Conservation (phyloP, 2,329 filamentous ascomycete genomes). For the Calonectria ilicicola region DNA sequence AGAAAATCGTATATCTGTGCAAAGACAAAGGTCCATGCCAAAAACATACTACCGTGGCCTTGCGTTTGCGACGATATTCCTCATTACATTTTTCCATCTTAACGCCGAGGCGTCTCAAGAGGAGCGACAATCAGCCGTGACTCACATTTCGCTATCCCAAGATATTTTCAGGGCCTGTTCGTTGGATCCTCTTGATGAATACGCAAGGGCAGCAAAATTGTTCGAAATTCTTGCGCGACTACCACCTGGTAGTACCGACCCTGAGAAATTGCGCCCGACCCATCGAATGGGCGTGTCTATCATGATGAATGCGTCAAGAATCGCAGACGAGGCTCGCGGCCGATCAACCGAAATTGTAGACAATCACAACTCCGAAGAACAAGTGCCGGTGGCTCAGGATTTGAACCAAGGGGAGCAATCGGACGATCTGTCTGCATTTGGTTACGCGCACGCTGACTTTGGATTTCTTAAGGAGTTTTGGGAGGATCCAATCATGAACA, state of each 20-base stretch:
- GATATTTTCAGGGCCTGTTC: constrained; percentile 21
- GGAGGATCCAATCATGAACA: constrained; percentile 29
- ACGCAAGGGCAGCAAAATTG: constrained; percentile 8
- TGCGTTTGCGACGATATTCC: constrained; percentile 31
- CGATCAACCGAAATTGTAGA: constrained; percentile 18
- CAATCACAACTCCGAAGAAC: neutral
- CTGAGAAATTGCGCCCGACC: constrained; percentile 14
- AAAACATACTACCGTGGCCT: constrained; percentile 33
- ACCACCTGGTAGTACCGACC: neutral
- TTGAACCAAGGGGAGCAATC: neutral
- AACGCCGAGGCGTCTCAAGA: constrained; percentile 1
- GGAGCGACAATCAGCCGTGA: constrained; percentile 26
- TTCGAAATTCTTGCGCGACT: constrained; percentile 29
- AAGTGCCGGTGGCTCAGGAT: neutral
- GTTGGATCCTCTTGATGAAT: constrained; percentile 25
- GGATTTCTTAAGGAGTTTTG: constrained; percentile 29
- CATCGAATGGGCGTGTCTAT: constrained; percentile 33
- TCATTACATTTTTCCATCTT: constrained; percentile 32
- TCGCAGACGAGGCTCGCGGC: constrained; percentile 27
- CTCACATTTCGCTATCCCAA: constrained; percentile 28
- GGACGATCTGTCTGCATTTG: neutral
- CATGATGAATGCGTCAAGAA: constrained; percentile 25
- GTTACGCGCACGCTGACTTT: neutral
- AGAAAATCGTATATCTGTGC: neutral
- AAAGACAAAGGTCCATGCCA: constrained; percentile 21